Evolutionary conservation across 352 stramenopile genomes (phyloP).

Genomic region (Pythium coloratum): DNA sequence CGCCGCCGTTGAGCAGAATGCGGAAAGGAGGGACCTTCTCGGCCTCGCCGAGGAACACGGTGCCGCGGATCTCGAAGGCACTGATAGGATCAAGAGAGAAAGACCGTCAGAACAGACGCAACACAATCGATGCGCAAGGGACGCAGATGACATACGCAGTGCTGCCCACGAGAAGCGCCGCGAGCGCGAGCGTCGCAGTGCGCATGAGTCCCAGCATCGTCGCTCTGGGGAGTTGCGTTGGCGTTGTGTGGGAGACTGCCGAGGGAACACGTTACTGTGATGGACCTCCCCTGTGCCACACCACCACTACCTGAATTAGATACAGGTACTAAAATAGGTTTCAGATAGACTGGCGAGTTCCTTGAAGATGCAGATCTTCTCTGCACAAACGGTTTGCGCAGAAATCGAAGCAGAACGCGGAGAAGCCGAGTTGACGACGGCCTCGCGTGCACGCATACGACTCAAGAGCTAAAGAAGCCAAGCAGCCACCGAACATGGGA

Average conservation of each 20-base stretch:
- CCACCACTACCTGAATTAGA: slow-evolving; percentile 15
- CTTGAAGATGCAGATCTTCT: background rate
- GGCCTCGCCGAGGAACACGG: slow-evolving; percentile 43
- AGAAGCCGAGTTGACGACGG: background rate
- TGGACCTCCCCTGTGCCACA: slow-evolving; percentile 9
- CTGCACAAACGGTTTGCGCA: background rate
- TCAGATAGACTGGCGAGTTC: background rate
- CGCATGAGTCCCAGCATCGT: slow-evolving; percentile 32
- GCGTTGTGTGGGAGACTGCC: background rate
- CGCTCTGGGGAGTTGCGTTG: slow-evolving; percentile 6
- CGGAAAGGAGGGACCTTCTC: slow-evolving; percentile 64
- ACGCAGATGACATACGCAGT: slow-evolving; percentile 15
- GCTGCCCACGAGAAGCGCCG: slow-evolving; percentile 24
- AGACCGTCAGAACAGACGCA: background rate
- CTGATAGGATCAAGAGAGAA: slow-evolving; percentile 16
- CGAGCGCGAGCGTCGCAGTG: slow-evolving; percentile 36
- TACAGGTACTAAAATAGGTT: background rate
- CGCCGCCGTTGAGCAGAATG: slow-evolving; percentile 72
- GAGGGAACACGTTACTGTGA: background rate
- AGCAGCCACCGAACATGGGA: slow-evolving; percentile 41
- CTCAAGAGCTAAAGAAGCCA: background rate
- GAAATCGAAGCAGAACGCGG: background rate
- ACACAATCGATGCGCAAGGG: too few species aligned
- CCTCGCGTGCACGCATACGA: background rate
- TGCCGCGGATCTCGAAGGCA: slow-evolving; percentile 59